Evolutionary conservation across 345 rosid species (phyloP), one percentile per base, ranked within the genome.

Genomic region (Salix koriyanagi): DNA sequence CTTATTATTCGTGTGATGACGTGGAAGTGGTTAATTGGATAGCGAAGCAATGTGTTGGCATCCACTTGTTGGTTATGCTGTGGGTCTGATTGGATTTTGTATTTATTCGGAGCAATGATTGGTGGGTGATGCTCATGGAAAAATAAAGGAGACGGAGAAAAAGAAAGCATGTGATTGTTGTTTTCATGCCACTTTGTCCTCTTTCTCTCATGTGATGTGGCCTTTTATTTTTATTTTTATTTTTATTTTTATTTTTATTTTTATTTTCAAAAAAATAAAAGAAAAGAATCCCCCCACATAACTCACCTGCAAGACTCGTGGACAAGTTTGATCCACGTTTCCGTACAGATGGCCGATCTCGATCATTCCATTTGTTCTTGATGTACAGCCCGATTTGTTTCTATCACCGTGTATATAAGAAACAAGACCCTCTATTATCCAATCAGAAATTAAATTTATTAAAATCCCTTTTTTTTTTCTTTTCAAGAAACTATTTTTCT

Each of bases 21-120:
- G 67, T 61, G 80, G 80, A 50, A 37, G 62, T 32, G 7, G 25
- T 5, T 52, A 2, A 77, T 65, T 70, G 84, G 85, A 69, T 72
- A 74, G 48, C 4, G 74, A 39, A 37, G 77, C n/a, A 23, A 68
- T 48, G 80, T 28, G 84, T 81, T 79, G 86, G 83, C 83, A 56
- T 75, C 79, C 83, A 75, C 84, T 77, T 74, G 72, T 50, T 67
- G 83, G 80, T 26, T 70, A 64, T 76, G 68, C 14, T 12, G 84
- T 75, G 86, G 83, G 84, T 60, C 73, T 6, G 46, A 69, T 41
- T 12, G 79, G 74, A 72, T 73, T 82, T 84, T 85, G 90, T 67
- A 82, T 85, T 80, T 80, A 82, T 85, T 80, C 37, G 65, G 4
- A 76, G 72, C 77, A 83, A 85, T 83, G 84, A 82, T 82, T 82